Conservation (phyloP, 2,329 filamentous ascomycete species). For the Beauveria sp. region DNA sequence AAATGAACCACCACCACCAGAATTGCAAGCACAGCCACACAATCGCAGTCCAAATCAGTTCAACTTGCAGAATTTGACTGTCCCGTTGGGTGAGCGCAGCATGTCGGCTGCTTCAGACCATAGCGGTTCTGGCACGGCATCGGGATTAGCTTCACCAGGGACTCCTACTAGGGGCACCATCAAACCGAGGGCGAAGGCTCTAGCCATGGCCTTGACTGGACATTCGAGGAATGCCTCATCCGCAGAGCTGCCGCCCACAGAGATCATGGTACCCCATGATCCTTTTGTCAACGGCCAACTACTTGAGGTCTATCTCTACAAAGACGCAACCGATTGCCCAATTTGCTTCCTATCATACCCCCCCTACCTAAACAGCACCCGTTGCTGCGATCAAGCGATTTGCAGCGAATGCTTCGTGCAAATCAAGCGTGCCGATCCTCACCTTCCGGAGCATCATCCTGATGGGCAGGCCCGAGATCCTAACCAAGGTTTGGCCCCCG, state of each 20-base stretch:
- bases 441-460: constrained; percentile 73
- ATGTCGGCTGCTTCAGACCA: constrained; percentile 72
- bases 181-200: constrained; percentile 78
- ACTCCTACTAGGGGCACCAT: constrained; percentile 48
- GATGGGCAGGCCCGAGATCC: constrained; percentile 32
- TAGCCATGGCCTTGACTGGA: constrained; percentile 71
- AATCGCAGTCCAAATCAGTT: neutral
- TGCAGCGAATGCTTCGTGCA: constrained; percentile 99
- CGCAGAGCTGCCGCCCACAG: constrained; percentile 65
- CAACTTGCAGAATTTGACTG: constrained; percentile 64
- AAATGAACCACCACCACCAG: constrained; percentile 72
- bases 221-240: constrained; percentile 67
- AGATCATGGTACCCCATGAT: constrained; percentile 72
- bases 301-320: constrained; percentile 88
- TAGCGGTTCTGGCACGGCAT: constrained; percentile 52
- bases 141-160: constrained; percentile 45
- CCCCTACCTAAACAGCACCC: constrained; percentile 84
- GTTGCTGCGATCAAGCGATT: constrained; percentile 92
- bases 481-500: constrained; percentile 31
- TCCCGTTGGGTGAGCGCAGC: constrained; percentile 71
- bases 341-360: constrained; percentile 97
- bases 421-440: constrained; percentile 89
- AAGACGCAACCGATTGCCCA: constrained; percentile 81
- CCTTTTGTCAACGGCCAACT: constrained; percentile 91
- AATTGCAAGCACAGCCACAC: constrained; percentile 40